phyloP scores from a whole-genome alignment of 2,329 filamentous ascomycete genomes.

The Ceratocystis ficicola region DNA sequence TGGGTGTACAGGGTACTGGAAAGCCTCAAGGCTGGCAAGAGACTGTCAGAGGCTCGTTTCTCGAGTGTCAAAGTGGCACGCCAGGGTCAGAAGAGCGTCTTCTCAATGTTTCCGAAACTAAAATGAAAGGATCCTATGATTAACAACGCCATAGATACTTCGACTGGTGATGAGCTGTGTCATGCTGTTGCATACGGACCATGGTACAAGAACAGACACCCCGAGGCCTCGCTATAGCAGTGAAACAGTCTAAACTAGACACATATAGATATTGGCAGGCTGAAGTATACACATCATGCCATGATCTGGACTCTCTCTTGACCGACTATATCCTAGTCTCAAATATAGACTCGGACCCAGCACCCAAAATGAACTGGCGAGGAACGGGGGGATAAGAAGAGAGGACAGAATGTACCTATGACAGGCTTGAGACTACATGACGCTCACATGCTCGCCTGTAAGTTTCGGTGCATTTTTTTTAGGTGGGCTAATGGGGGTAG shows the following conservation, averaged over 20 bases:
- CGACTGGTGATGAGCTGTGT: not conserved
- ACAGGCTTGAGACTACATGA: not conserved
- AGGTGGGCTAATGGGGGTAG: no score
- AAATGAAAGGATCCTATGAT: not conserved
- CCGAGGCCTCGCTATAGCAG: not conserved
- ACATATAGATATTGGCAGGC: not conserved
- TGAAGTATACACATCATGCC: not conserved
- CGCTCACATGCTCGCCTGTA: not conserved
- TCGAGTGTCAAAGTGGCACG: slow-evolving; percentile 49
- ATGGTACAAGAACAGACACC: not conserved
- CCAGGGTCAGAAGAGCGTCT: slow-evolving; percentile 53
- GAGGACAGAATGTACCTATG: not conserved
- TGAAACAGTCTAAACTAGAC: not conserved
- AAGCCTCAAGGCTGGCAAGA: slow-evolving; percentile 61
- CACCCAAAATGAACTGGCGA: not conserved
- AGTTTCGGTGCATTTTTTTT: not conserved
- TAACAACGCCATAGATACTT: not conserved
- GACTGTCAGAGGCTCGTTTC: slow-evolving; percentile 64
- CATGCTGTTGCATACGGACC: not conserved
- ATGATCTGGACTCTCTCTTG: not conserved
- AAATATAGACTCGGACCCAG: not conserved
- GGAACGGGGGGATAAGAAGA: not conserved
- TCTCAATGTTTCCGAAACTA: slow-evolving; percentile 33
- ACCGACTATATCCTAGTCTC: not conserved
- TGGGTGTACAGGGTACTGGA: slow-evolving; percentile 56